Evolutionary conservation across 2,329 filamentous ascomycete species (phyloP).

Genomic region (Plenodomus biglobosus): DNA sequence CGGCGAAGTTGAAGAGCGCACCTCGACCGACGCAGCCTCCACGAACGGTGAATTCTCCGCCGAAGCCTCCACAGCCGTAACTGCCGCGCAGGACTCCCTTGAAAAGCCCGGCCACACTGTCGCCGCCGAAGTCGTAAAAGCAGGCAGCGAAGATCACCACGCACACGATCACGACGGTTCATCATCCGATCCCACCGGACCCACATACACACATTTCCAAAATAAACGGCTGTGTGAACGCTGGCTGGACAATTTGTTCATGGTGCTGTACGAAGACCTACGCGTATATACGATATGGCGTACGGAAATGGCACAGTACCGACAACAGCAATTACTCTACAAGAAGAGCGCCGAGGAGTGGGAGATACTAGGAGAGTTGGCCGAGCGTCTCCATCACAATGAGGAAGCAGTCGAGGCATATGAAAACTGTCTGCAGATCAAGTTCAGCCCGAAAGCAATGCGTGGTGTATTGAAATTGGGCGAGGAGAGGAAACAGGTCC

Average conservation of each 20-base stretch:
- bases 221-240: constrained; percentile 97
- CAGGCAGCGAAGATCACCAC: constrained; percentile 64
- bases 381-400: constrained; percentile 86
- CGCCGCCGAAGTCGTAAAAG: constrained; percentile 74
- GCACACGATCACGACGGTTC: constrained; percentile 16
- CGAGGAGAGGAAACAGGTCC: constrained; percentile 74
- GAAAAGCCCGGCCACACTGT: constrained; percentile 81
- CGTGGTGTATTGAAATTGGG: constrained; percentile 79
- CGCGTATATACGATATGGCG: constrained; percentile 99
- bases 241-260: constrained; percentile 98
- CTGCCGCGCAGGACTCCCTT: constrained; percentile 50
- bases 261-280: constrained; percentile 97
- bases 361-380: constrained; percentile 94
- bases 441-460: constrained; percentile 92
- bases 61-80: constrained; percentile 27
- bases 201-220: constrained; percentile 86
- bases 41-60: constrained; percentile 35
- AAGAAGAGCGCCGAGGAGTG: constrained; percentile 97
- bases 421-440: constrained; percentile 78
- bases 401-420: constrained; percentile 94
- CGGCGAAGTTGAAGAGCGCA: constrained; percentile 31
- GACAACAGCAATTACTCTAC: constrained; percentile 90
- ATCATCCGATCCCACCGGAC: constrained; percentile 58
- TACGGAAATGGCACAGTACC: constrained; percentile 94
- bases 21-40: constrained; percentile 26